Base-by-base conservation (phyloP, 805 yeast species). In the Alloascoidea africana region DNA sequence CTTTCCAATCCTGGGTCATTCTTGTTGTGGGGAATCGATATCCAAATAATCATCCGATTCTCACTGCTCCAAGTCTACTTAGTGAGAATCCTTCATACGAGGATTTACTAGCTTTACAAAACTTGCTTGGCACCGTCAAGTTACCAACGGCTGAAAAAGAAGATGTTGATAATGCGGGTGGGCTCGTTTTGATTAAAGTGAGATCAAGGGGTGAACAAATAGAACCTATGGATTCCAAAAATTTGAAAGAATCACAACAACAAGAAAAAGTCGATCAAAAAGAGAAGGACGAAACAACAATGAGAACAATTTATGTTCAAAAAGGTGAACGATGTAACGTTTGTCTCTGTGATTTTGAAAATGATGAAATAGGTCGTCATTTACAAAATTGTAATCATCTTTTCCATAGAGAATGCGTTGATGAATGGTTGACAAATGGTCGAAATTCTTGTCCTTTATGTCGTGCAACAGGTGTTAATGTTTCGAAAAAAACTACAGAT, bases 401-500 rank as follows among this genome's bases (percentile, higher is more conserved):
- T 18, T 74, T 70, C 54, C 82, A 75, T 50, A 53, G 54, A 36
- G 63, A 56, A 1, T 74, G 82, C 46, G 64, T 75, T 38, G 82
- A 74, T 46, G 64, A 64, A 40, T 73, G 80, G 79, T 54, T 73
- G 6, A 42, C 60, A 17, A 62, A 59, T 6, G 69, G 74, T 27
- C 63, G 67, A 43, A 73, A 73, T 44, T 63, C 66, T 14, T 73
- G 80, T 50, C 80, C 80, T 4, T 53, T 73, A 35, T 73, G 80
- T 44, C 56, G 80, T 34, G 54, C 62, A 3, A 57, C 59, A 41
- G 74, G 71, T 14, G 60, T 61, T 11, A 37, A 42, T 33, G 39
- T 23, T 23, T n/a, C n/a, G n/a, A n/a, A n/a, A n/a, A n/a, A n/a
- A n/a, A n/a, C n/a, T n/a, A n/a, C n/a, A n/a, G n/a, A n/a, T n/a